phyloP scores from a whole-genome alignment of 2,329 filamentous ascomycete species.

The Huntiella savannae region DNA sequence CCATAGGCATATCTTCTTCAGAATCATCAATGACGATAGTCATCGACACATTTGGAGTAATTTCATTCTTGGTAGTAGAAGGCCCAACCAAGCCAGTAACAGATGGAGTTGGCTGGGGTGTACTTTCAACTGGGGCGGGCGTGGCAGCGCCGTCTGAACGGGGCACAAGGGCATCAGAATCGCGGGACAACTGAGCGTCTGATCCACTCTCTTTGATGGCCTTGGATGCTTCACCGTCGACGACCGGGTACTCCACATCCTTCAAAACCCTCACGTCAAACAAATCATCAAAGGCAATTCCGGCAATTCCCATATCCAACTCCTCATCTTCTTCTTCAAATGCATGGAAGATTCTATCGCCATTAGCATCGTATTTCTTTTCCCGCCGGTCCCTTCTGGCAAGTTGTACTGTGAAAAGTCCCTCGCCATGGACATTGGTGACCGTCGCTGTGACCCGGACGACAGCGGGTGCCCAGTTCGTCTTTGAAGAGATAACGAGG shows the following conservation, averaged over 20 bases:
- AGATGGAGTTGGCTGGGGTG: too few relatives aligned
- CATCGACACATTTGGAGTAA: too few relatives aligned
- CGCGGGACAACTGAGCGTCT: too few relatives aligned
- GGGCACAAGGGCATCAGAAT: too few relatives aligned
- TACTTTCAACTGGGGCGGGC: too few relatives aligned
- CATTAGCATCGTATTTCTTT: conserved; percentile 27
- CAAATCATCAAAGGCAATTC: not conserved
- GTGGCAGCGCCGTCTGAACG: too few relatives aligned
- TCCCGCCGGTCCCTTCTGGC: conserved; percentile 47
- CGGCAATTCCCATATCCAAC: not conserved
- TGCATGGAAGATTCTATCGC: conserved; percentile 16
- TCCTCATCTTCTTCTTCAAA: not conserved
- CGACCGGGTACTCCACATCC: not conserved
- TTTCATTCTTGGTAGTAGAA: too few relatives aligned
- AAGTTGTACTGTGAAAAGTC: conserved; percentile 38
- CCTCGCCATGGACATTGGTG: conserved; percentile 32
- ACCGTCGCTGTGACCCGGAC: conserved; percentile 47
- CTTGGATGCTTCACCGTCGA: not conserved
- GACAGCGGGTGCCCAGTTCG: conserved; percentile 47
- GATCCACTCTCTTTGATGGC: too few relatives aligned
- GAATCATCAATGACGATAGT: too few relatives aligned
- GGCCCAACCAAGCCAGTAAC: too few relatives aligned
- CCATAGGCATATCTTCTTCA: too few relatives aligned
- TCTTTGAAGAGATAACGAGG: conserved; percentile 38
- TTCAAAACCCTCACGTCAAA: not conserved